Base-by-base conservation (phyloP, 306 rosid genomes). In the Gastrolobium villosum region DNA sequence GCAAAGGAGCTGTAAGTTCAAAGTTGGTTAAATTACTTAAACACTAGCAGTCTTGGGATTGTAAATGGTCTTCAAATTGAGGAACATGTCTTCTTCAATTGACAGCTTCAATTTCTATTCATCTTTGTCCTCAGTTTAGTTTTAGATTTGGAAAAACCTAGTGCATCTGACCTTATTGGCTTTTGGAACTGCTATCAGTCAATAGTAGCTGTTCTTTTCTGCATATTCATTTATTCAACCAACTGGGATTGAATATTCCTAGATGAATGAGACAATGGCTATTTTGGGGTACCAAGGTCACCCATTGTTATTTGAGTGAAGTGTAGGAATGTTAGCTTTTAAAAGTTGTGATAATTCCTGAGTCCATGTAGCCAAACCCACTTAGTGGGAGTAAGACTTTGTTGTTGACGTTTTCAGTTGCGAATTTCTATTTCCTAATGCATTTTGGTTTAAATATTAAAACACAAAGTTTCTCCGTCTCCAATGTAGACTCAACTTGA, bases 291-390 rank as follows among this genome's bases (percentile, higher is more conserved):
- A n/a, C n/a, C n/a, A n/a, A n/a, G n/a, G n/a, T n/a, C n/a, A n/a
- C n/a, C n/a, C n/a, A n/a, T n/a, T n/a, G n/a, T 4, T 30, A 10
- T 10, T 65, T n/a, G 48, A 39, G 69, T 37, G 31, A 10, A 39
- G n/a, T n/a, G n/a, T n/a, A n/a, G n/a, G n/a, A n/a, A n/a, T n/a
- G n/a, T n/a, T n/a, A n/a, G n/a, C n/a, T n/a, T n/a, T n/a, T n/a
- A n/a, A n/a, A n/a, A n/a, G n/a, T n/a, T 63, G 9, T 32, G 45
- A 34, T 69, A 48, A 69, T 34, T 7, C 45, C 8, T 6, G 34
- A 50, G 35, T 49, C 75, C 45, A 49, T 70, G 40, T 43, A 65
- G 71, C n/a, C n/a, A n/a, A n/a, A n/a, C n/a, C n/a, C n/a, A n/a
- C n/a, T n/a, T n/a, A n/a, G n/a, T n/a, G n/a, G n/a, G n/a, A n/a